A percentile compares a stretch with the other conserved stretches of the same genome.
These are phyloP conservation scores for Calamus simplicifolius DNA, from an alignment of 176 grass and related monocot species.

Conservation along the genomic window DNA sequence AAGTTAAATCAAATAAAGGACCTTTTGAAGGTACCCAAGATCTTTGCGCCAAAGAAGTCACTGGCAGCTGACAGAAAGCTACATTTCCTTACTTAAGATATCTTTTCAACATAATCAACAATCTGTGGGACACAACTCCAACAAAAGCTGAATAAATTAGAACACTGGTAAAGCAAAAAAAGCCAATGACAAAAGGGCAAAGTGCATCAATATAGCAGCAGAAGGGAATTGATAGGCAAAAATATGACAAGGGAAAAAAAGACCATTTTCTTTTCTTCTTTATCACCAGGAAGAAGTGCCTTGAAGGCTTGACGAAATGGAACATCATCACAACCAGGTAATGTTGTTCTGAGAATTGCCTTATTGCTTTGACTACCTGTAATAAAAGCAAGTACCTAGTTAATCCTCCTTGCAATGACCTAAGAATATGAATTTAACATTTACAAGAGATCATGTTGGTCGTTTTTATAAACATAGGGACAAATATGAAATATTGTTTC, in stretches of 20 bases:
- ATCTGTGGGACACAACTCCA: conserved; percentile 32
- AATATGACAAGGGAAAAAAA: neutral
- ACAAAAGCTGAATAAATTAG: too few relatives aligned
- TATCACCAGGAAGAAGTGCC: conserved; percentile 68
- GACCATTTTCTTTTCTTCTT: conserved; percentile 91
- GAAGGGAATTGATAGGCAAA: neutral
- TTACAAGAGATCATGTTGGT: too few relatives aligned
- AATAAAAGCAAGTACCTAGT: neutral
- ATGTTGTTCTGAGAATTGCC: conserved; percentile 72
- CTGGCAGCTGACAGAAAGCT: conserved; percentile 62
- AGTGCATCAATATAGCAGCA: too few relatives aligned
- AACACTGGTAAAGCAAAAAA: too few relatives aligned
- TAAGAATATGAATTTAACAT: too few relatives aligned
- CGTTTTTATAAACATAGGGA: too few relatives aligned
- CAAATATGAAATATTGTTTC: too few relatives aligned
- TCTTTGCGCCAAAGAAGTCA: conserved; percentile 86
- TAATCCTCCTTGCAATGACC: too few relatives aligned
- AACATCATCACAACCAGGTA: conserved; percentile 61
- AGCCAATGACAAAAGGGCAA: too few relatives aligned
- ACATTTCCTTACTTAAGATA: conserved; percentile 68
- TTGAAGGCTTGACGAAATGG: conserved; percentile 85
- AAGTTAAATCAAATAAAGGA: conserved; percentile 7
- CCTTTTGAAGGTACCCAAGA: conserved; percentile 99
- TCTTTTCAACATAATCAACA: conserved; percentile 82
- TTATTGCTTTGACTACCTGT: conserved; percentile 80